Percentiles rank a stretch among this genome's conserved stretches.
These are phyloP conservation scores for Aspergillus indologenus DNA, from an alignment of 495 filamentous ascomycete species.

Conservation along the genomic window DNA sequence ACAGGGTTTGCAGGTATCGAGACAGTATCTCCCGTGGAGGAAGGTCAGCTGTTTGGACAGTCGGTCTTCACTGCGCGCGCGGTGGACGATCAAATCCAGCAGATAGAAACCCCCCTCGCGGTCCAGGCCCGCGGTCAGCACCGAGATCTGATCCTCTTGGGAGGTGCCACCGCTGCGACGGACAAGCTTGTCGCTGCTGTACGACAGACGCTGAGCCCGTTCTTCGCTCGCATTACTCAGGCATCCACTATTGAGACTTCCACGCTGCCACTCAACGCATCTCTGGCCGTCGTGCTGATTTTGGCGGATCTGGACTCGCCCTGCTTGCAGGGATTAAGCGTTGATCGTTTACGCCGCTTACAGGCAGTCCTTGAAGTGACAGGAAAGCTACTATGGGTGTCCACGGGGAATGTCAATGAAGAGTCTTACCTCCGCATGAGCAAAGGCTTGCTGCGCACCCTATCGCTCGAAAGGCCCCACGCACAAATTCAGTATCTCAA, in stretches of 20 bases:
- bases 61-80: constrained; percentile 2
- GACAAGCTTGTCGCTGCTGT: background rate
- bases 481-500: constrained; percentile 1
- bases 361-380: background rate
- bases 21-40: background rate
- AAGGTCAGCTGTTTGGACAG: background rate
- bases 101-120: background rate
- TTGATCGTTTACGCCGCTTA: background rate
- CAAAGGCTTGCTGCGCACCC: constrained; percentile 6
- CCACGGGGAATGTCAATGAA: constrained; percentile 5
- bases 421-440: constrained; percentile 4
- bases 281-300: constrained; percentile 1
- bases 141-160: background rate
- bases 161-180: background rate
- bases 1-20: constrained; percentile 9
- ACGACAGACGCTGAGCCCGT: background rate
- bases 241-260: background rate
- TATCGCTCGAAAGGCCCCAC: background rate
- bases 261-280: background rate
- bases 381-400: constrained; percentile 10
- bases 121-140: background rate
- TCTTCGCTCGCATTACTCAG: background rate
- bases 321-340: background rate
- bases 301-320: background rate
- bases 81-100: background rate